Conservation (phyloP, 768 basidiomycete species). For the Leccinellum rugosiceps region DNA sequence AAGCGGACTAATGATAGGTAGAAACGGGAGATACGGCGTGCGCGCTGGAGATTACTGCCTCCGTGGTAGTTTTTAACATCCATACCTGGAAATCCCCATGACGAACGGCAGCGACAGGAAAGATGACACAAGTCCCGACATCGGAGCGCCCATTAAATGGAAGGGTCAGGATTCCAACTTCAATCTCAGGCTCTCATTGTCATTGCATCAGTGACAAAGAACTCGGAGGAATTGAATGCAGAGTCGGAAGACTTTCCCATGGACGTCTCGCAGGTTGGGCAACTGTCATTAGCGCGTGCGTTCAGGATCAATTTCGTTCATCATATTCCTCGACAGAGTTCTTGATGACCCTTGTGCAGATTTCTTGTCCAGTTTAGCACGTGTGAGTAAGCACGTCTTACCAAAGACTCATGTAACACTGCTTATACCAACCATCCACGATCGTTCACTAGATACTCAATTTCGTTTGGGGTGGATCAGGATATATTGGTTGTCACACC, state of each 20-base stretch:
- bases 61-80: no score
- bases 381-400: constrained; percentile 28
- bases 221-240: neutral
- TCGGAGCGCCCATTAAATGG: neutral
- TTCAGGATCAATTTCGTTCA: neutral
- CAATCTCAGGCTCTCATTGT: no score
- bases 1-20: neutral
- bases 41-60: no score
- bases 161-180: neutral
- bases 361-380: constrained; percentile 38
- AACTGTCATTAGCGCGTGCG: constrained; percentile 29
- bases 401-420: no score
- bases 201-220: neutral
- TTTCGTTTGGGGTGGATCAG: constrained; percentile 44
- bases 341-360: constrained; percentile 15
- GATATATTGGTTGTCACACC: constrained; percentile 15
- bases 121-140: neutral
- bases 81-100: neutral
- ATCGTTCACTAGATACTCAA: constrained; percentile 28
- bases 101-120: neutral
- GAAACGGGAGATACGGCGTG: no score
- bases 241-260: constrained; percentile 7
- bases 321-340: neutral
- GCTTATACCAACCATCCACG: no score
- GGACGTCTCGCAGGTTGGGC: constrained; percentile 31